Percentiles rank a stretch among this genome's conserved stretches.
phyloP scores from a whole-genome alignment of 2,329 filamentous ascomycete species.

The Calonectria henricotiae region DNA sequence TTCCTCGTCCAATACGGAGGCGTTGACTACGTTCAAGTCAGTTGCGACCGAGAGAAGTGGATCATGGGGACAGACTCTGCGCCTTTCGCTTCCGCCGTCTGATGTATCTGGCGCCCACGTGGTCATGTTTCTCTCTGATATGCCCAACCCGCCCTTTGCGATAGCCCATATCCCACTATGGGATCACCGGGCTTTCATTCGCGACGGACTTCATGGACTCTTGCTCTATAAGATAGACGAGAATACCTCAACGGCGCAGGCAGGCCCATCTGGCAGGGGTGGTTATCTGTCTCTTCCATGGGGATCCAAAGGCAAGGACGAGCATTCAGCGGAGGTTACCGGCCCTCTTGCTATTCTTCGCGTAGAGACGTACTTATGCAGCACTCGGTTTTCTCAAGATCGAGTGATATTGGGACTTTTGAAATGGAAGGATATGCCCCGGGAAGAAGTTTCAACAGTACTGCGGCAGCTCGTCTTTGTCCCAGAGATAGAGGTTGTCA shows the following conservation, averaged over 20 bases:
- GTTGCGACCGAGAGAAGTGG: conserved; percentile 85
- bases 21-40: conserved; percentile 90
- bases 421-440: conserved; percentile 85
- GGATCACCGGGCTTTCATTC: conserved; percentile 91
- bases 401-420: conserved; percentile 87
- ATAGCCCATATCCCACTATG: conserved; percentile 94
- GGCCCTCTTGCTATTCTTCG: conserved; percentile 86
- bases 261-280: conserved; percentile 79
- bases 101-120: conserved; percentile 89
- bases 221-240: conserved; percentile 95
- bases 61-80: conserved; percentile 90
- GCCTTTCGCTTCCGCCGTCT: conserved; percentile 82
- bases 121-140: conserved; percentile 90
- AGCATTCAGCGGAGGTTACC: conserved; percentile 81
- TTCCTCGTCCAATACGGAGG: conserved; percentile 84
- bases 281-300: conserved; percentile 91
- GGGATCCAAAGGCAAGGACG: conserved; percentile 78
- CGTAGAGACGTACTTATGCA: conserved; percentile 90
- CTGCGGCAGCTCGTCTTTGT: conserved; percentile 92
- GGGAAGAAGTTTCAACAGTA: conserved; percentile 80
- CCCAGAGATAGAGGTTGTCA: conserved; percentile 97
- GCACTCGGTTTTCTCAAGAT: conserved; percentile 95
- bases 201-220: conserved; percentile 86
- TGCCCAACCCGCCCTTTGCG: conserved; percentile 90
- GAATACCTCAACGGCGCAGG: conserved; percentile 80